Evolutionary conservation across 345 rosid species (phyloP).

Genomic region (Mangifera indica): DNA sequence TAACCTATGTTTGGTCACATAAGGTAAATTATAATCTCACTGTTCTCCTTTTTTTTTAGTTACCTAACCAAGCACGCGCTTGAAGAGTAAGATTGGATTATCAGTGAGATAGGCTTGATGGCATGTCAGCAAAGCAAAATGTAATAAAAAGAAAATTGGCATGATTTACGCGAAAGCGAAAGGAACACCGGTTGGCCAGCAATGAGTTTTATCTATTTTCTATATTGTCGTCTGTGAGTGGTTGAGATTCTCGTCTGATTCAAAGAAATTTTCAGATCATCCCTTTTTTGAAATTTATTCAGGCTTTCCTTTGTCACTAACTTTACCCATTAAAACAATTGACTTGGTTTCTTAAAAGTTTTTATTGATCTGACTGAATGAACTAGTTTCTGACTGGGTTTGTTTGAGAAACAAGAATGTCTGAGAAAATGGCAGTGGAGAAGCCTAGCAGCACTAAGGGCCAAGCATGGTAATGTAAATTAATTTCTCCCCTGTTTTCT

Average conservation of each 20-base stretch:
- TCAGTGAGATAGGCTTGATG: too few relatives aligned
- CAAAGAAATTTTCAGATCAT: conserved; percentile 21
- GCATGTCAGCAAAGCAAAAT: background rate
- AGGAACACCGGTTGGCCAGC: too few relatives aligned
- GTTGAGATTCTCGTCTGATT: conserved; percentile 45
- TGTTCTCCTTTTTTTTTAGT: too few relatives aligned
- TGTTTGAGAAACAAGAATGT: conserved; percentile 1
- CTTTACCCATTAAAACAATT: background rate
- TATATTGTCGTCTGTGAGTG: too few relatives aligned
- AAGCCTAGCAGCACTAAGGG: conserved; percentile 58
- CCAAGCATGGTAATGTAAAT: conserved; percentile 75
- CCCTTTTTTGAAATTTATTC: conserved; percentile 48
- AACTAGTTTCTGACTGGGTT: conserved; percentile 12
- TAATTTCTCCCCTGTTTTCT: background rate
- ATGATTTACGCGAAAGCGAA: conserved; percentile 25
- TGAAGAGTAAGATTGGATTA: too few relatives aligned
- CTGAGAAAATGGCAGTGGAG: conserved; percentile 57
- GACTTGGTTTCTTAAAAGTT: background rate
- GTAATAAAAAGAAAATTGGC: background rate
- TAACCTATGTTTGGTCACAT: background rate
- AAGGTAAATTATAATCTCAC: too few relatives aligned
- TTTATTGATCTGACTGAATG: conserved; percentile 24
- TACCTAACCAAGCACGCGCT: too few relatives aligned
- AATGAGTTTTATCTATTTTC: too few relatives aligned
- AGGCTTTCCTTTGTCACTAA: conserved; percentile 39